Evolutionary conservation across 257 asterid species (phyloP), one percentile per base, ranked within the genome.

Genomic region (Lithospermum erythrorhizon): DNA sequence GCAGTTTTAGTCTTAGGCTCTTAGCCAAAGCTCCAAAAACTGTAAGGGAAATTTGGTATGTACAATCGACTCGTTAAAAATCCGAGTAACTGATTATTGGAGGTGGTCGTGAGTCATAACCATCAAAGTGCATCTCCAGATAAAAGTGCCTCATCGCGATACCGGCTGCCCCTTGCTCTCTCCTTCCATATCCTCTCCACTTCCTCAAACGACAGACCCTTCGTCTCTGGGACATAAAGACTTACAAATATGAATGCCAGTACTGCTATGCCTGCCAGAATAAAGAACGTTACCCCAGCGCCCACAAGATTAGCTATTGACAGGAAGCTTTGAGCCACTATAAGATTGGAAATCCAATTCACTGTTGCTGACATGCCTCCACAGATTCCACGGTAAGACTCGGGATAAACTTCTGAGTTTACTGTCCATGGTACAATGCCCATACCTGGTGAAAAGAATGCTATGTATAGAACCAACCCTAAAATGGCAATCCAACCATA

Each of bases 311-410:
- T 84, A 0, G 88, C 88, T 21, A 87, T 41, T 10, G 96, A 83
- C 16, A 90, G 82, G 73, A 90, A 90, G 58, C 88, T 82, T 21
- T 87, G 94, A 0, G 96, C 87, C 3, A 90, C 98, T 11, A 90
- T 71, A 22, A 90, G 83, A 71, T 90, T 90, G 2, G 96, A 87
- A 59, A 83, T 68, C 98, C 96, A 90, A 64, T 90, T 90, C 61
- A 90, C 91, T 1, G 96, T 90, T 21, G 98, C 98, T 0, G 98
- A 84, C 96, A 90, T 90, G 35, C 98, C 98, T 11, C 95, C 94
- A 61, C 98, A 90, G 4, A 81, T 61, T 23, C 98, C 98, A 19
- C 96, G 74, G 23, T 87, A 90, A 1, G 85, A 81, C 77, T 87
- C 93, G 0, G 91, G 96, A 61, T 90, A 90, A 65, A 87, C 85